A percentile compares a stretch with the other conserved stretches of the same genome.
phyloP scores from a whole-genome alignment of 1,139 yeast genomes.

The Scheffersomyces parashehatae region DNA sequence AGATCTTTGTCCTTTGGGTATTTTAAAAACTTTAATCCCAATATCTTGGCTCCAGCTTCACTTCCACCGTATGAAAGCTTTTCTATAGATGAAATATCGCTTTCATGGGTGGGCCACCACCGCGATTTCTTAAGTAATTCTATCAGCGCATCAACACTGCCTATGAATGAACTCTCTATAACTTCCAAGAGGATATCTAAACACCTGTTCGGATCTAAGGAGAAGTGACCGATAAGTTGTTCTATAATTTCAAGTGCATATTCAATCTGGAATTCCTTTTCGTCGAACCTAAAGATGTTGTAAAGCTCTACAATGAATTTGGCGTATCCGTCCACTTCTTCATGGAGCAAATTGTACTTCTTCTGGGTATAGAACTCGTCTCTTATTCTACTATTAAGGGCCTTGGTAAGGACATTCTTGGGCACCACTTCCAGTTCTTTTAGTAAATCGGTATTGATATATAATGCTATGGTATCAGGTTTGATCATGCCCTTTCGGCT shows the following conservation, averaged over 20 bases:
- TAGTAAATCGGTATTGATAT: slow-evolving; percentile 38
- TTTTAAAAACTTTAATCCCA: slow-evolving; percentile 56
- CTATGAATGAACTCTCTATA: slow-evolving; percentile 43
- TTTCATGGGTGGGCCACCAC: slow-evolving; percentile 62
- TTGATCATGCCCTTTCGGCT: slow-evolving; percentile 32
- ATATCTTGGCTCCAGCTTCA: slow-evolving; percentile 55
- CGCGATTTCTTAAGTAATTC: slow-evolving; percentile 51
- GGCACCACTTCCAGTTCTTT: slow-evolving; percentile 41
- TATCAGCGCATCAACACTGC: slow-evolving; percentile 48
- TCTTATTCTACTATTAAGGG: slow-evolving; percentile 47
- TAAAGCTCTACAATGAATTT: slow-evolving; percentile 59
- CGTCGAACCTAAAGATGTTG: slow-evolving; percentile 40
- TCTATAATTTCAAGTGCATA: slow-evolving; percentile 54
- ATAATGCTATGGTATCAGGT: slow-evolving; percentile 35
- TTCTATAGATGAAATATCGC: slow-evolving; percentile 32
- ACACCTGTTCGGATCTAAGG: slow-evolving; percentile 72
- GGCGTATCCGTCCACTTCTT: slow-evolving; percentile 80
- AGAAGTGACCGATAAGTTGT: slow-evolving; percentile 71
- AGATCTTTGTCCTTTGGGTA: slow-evolving; percentile 31
- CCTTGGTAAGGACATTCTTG: slow-evolving; percentile 33
- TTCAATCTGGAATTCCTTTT: slow-evolving; percentile 43
- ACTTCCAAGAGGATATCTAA: slow-evolving; percentile 63
- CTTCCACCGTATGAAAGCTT: slow-evolving; percentile 48
- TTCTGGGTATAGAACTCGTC: slow-evolving; percentile 66
- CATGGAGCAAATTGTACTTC: slow-evolving; percentile 73